phyloP scores from a whole-genome alignment of 2,329 filamentous ascomycete species.

The Colletotrichum graminicola region DNA sequence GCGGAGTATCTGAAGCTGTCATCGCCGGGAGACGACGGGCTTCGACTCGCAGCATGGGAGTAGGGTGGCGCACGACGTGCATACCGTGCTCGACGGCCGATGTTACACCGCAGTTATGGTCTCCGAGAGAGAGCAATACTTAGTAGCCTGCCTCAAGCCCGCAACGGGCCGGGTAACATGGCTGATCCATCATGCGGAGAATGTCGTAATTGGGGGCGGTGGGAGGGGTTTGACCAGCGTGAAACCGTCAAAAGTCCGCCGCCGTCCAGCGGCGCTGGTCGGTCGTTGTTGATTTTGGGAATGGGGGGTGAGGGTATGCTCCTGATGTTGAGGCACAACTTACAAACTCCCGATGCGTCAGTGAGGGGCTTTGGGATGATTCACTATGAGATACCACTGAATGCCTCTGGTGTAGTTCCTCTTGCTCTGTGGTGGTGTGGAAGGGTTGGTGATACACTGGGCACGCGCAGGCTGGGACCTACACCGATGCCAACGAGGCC shows the following conservation, averaged over 20 bases:
- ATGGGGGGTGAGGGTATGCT: too few relatives aligned
- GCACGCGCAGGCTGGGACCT: not conserved
- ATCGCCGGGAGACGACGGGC: not conserved
- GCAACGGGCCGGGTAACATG: not conserved
- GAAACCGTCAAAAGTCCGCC: not conserved
- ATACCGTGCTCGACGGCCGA: constrained; percentile 5
- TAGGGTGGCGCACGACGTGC: not conserved
- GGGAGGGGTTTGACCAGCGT: not conserved
- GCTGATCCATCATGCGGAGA: not conserved
- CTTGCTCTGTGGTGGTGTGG: not conserved
- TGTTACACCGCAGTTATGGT: constrained; percentile 4
- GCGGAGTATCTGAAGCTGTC: not conserved
- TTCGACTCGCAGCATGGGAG: not conserved
- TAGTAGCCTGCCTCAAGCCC: not conserved
- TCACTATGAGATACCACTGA: not conserved
- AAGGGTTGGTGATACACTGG: not conserved
- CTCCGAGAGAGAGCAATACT: not conserved
- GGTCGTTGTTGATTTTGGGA: not conserved
- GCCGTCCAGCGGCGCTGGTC: not conserved
- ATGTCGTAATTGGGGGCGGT: not conserved
- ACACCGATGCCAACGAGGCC: not conserved
- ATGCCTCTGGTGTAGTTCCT: not conserved
- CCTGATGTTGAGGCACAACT: not conserved
- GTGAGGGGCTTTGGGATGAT: not conserved
- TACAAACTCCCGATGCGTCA: not conserved